phyloP scores from a whole-genome alignment of 352 stramenopile genomes.

The Elongisporangium anandrum region DNA sequence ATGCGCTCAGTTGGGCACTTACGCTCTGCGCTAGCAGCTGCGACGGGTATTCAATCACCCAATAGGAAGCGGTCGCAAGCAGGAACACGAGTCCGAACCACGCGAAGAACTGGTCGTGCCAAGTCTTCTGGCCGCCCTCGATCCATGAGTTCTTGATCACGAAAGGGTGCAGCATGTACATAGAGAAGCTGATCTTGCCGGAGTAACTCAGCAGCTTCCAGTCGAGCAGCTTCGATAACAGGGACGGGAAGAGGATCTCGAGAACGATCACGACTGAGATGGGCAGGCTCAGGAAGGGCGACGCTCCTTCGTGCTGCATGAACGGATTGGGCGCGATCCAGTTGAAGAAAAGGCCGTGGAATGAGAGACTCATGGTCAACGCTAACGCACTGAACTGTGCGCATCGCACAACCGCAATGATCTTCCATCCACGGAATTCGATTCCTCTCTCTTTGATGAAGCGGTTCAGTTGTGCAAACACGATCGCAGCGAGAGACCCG shows the following conservation, averaged over 20 bases:
- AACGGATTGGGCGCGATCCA: slow-evolving; percentile 23
- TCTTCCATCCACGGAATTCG: slow-evolving; percentile 14
- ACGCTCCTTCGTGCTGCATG: slow-evolving; percentile 16
- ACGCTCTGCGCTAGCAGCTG: slow-evolving; percentile 17
- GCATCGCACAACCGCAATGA: slow-evolving; percentile 13
- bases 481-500: slow-evolving; percentile 31
- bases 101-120: slow-evolving; percentile 30
- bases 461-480: slow-evolving; percentile 24
- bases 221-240: slow-evolving; percentile 29
- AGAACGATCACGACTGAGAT: slow-evolving; percentile 25
- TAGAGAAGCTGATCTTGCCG: slow-evolving; percentile 44
- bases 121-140: slow-evolving; percentile 17
- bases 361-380: slow-evolving; percentile 26
- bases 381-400: slow-evolving; percentile 17
- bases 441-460: slow-evolving; percentile 24
- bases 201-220: slow-evolving; percentile 34
- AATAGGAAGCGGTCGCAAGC: slow-evolving; percentile 26
- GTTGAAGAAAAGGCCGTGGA: slow-evolving; percentile 30
- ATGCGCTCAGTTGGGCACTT: not conserved
- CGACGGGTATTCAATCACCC: slow-evolving; percentile 20
- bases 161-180: slow-evolving; percentile 44
- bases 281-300: slow-evolving; percentile 24
- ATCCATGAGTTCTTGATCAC: slow-evolving; percentile 23
- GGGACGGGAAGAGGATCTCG: slow-evolving; percentile 32
- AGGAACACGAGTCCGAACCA: slow-evolving; percentile 22